phyloP scores from a whole-genome alignment of 139 green algal genomes.

The Chlamydomonas sphaeroides region DNA sequence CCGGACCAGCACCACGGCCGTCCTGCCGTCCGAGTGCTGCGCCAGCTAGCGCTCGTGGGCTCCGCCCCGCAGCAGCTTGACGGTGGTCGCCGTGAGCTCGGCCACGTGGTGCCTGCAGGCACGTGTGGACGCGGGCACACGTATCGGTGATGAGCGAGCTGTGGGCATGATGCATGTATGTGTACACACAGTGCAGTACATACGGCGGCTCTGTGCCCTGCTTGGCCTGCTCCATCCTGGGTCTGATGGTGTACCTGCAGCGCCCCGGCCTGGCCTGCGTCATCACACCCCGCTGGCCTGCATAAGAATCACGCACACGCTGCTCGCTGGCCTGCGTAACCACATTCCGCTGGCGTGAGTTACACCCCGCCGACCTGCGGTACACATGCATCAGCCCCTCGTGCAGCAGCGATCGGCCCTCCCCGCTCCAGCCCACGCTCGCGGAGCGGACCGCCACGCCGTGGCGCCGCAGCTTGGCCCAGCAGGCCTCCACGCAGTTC shows the following conservation, averaged over 20 bases:
- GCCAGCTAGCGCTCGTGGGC: too few species aligned
- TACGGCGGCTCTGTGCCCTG: too few species aligned
- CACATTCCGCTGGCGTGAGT: too few species aligned
- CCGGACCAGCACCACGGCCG: background rate
- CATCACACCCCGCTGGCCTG: too few species aligned
- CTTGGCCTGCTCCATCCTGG: too few species aligned
- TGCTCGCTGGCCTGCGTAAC: background rate
- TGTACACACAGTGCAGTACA: too few species aligned
- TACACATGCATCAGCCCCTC: conserved; percentile 30
- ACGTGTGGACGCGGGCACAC: background rate
- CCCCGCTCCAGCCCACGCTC: conserved; percentile 3
- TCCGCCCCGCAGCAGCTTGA: too few species aligned
- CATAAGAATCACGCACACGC: background rate
- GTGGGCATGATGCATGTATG: too few species aligned
- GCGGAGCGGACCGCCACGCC: background rate
- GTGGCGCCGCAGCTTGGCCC: background rate
- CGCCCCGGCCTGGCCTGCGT: too few species aligned
- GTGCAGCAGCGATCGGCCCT: background rate
- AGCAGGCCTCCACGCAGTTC: background rate
- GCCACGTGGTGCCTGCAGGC: background rate
- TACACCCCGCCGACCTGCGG: background rate
- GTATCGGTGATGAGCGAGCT: too few species aligned
- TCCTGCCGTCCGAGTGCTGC: background rate
- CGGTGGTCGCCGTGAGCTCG: background rate
- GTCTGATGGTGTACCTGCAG: too few species aligned